Base-by-base conservation (phyloP, 1,284 basidiomycete species). In the Phlebopus sp. region DNA sequence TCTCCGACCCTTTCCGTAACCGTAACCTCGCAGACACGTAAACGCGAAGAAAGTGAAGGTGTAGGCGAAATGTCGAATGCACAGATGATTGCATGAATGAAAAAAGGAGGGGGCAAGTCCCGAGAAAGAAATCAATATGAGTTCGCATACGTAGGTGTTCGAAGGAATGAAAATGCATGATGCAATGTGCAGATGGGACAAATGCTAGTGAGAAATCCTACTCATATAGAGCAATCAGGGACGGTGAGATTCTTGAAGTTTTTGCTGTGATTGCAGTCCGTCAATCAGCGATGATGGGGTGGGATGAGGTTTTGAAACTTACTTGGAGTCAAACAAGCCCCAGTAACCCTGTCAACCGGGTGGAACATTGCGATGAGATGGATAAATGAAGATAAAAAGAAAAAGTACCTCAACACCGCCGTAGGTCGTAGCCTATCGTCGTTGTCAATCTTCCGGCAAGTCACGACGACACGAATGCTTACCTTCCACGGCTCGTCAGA, bases 401-500 rank as follows among this genome's bases (percentile, higher is more conserved):
- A 71, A 49, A 64, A 82, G 83, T 51, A 77, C 83, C 74, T 97
- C 94, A 38, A 97, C 93, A 53, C 93, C 92, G 51, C 94, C 92
- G 63, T 17, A 62, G 55, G 60, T 78, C 73, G 68, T 71, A 29
- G 32, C 55, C 55, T 58, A 40, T 46, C 25, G 9, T 42, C 14
- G n/a, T 63, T 34, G 30, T 44, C 32, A 49, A 46, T 36, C 29
- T 19, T 36, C 30, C 19, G 23, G 2, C 4, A 29, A 30, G 2
- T 11, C 9, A 35, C 17, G 1, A 44, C 2, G 32, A 44, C 35
- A 48, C 54, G 23, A 38, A 38, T 45, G 58, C 69, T 55, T 45
- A 75, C 76, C 73, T 96, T 93, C 92, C 92, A 95, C 18, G 77
- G 71, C 69, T 96, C 90, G 62, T 96, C 93, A 55, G 85, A 84